These are phyloP conservation scores for Daldinia bambusicola DNA, from an alignment of 495 filamentous ascomycete genomes.

Conservation along the genomic window DNA sequence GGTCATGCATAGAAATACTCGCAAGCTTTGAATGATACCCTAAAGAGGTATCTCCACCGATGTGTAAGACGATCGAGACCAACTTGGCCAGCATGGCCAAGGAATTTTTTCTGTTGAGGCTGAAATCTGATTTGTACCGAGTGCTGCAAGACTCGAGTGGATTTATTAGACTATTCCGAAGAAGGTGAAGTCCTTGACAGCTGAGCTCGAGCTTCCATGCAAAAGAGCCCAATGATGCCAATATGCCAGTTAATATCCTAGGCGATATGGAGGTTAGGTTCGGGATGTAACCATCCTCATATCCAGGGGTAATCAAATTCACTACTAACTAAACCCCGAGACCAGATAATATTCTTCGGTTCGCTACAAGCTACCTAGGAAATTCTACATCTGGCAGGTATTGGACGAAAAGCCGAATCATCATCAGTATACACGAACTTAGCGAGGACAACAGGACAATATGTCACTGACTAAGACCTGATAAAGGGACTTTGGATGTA, in stretches of 20 bases:
- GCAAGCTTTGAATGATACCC: neutral
- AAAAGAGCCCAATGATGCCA: neutral
- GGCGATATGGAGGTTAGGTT: neutral
- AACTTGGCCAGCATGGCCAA: neutral
- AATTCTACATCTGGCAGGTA: conserved; percentile 1
- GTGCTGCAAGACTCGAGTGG: neutral
- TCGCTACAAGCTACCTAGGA: neutral
- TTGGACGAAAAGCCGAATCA: neutral
- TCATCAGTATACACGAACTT: neutral
- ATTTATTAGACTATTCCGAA: neutral
- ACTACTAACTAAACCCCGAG: neutral
- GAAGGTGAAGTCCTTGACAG: neutral
- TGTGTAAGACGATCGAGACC: neutral
- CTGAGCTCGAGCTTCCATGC: neutral
- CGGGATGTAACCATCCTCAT: neutral
- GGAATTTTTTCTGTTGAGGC: neutral
- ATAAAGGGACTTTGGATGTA: conserved; percentile 3
- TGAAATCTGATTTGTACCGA: neutral
- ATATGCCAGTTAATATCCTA: neutral
- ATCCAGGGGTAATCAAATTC: conserved; percentile 8
- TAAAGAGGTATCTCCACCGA: neutral
- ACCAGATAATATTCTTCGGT: neutral
- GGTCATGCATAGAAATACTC: neutral
- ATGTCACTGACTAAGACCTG: neutral
- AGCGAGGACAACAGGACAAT: neutral